Conservation (phyloP, 2,329 filamentous ascomycete species). For the Nothophaeocryptopus gaeumannii region DNA sequence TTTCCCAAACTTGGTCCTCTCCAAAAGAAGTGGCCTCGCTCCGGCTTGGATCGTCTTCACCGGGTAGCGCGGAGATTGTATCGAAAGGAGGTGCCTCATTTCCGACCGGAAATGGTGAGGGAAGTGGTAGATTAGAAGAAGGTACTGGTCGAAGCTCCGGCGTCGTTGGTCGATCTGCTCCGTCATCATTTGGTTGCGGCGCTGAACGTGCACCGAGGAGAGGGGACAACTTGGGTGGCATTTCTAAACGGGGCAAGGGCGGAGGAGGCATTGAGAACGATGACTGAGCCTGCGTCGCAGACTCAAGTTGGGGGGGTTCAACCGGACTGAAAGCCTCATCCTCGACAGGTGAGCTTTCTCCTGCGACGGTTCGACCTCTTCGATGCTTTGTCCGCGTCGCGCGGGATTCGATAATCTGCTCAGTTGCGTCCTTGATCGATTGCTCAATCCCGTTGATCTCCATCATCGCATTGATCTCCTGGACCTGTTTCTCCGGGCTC, state of each 20-base stretch:
- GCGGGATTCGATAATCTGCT: not conserved
- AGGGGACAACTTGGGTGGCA: conserved; percentile 8
- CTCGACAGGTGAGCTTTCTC: no score
- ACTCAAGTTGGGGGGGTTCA: not conserved
- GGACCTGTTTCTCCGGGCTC: conserved; percentile 59
- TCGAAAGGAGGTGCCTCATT: conserved; percentile 5
- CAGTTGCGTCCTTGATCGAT: not conserved
- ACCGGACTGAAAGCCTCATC: no score
- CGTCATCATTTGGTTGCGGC: conserved; percentile 1
- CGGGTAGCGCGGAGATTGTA: not conserved
- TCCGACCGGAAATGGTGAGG: conserved; percentile 34
- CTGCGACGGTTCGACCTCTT: no score
- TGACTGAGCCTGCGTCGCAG: not conserved
- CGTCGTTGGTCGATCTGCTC: conserved; percentile 26
- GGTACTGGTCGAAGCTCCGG: conserved; percentile 32
- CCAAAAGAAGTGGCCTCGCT: not conserved
- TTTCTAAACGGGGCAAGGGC: conserved; percentile 26
- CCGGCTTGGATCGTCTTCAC: not conserved
- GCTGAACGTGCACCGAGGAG: no score
- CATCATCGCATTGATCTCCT: conserved; percentile 4
- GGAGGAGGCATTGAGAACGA: conserved; percentile 24
- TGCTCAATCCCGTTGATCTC: not conserved
- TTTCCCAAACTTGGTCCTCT: not conserved
- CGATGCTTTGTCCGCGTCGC: no score
- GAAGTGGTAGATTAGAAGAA: conserved; percentile 31